phyloP scores from a whole-genome alignment of 2,329 filamentous ascomycete genomes.

The Huntiella savannae region DNA sequence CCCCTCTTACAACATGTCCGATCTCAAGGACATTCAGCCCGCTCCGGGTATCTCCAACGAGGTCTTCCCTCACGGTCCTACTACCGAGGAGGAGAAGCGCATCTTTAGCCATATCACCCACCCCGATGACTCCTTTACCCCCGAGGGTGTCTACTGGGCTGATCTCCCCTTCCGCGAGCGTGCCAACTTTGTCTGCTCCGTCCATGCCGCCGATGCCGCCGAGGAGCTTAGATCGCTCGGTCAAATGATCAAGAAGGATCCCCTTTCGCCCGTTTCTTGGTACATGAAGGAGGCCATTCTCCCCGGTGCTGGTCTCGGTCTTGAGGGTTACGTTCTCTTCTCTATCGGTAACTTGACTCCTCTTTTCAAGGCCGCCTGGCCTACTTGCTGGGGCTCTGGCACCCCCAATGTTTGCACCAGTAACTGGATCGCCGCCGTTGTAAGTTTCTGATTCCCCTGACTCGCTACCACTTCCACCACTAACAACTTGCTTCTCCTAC shows the following conservation, averaged over 20 bases:
- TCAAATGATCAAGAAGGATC: slow-evolving; percentile 69
- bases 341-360: slow-evolving; percentile 87
- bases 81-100: slow-evolving; percentile 31
- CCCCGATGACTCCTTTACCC: slow-evolving; percentile 73
- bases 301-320: slow-evolving; percentile 74
- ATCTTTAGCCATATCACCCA: slow-evolving; percentile 65
- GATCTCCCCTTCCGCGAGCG: slow-evolving; percentile 57
- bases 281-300: slow-evolving; percentile 85
- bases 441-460: neutral
- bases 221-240: slow-evolving; percentile 50
- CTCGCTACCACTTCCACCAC: neutral
- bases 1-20: slow-evolving; percentile 2
- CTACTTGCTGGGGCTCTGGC: slow-evolving; percentile 51
- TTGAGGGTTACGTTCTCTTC: slow-evolving; percentile 93
- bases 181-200: slow-evolving; percentile 53
- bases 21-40: slow-evolving; percentile 21
- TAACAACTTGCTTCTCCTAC: neutral
- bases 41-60: slow-evolving; percentile 30
- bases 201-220: slow-evolving; percentile 51
- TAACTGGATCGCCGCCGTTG: slow-evolving; percentile 64
- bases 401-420: slow-evolving; percentile 40
- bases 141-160: slow-evolving; percentile 79
- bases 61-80: slow-evolving; percentile 23
- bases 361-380: slow-evolving; percentile 59
- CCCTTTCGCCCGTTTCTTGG: slow-evolving; percentile 62